Conservation (phyloP, 768 basidiomycete genomes). For the Termitomyces sp. region DNA sequence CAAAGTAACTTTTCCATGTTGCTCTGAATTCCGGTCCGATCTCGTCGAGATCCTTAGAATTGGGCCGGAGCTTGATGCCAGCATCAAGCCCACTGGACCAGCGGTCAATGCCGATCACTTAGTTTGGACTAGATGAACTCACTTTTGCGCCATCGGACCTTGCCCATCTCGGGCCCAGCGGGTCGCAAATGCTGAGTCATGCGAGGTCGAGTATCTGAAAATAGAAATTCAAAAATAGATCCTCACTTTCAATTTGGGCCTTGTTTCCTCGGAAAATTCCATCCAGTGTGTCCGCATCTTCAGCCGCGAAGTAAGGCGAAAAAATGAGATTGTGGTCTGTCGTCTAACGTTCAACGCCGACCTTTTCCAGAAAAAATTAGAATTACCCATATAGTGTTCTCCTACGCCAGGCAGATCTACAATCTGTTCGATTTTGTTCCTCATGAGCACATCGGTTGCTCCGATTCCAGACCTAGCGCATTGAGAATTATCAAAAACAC, state of each 20-base stretch:
- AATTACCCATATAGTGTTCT: constrained; percentile 53
- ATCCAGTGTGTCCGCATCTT: constrained; percentile 46
- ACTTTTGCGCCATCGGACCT: constrained; percentile 49
- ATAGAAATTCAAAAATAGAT: not conserved
- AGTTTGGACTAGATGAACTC: not conserved
- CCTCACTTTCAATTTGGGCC: constrained; percentile 35
- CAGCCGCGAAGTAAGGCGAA: constrained; percentile 34
- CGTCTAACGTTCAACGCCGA: not conserved
- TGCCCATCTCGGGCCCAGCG: constrained; percentile 14
- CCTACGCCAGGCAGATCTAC: constrained; percentile 75
- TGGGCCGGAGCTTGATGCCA: constrained; percentile 53
- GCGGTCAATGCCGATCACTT: not conserved
- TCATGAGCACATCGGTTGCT: constrained; percentile 36
- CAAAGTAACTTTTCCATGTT: constrained; percentile 47
- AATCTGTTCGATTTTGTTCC: constrained; percentile 39
- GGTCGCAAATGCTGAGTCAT: constrained; percentile 8
- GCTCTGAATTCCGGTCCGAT: constrained; percentile 42
- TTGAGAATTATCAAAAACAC: not conserved
- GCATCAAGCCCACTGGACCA: constrained; percentile 42
- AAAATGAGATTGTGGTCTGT: constrained; percentile 36
- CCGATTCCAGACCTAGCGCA: constrained; percentile 58
- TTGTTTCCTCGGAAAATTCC: constrained; percentile 33
- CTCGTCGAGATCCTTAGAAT: constrained; percentile 38
- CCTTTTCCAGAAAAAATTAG: not conserved
- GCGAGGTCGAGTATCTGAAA: not conserved